Evolutionary conservation across 805 yeast genomes (phyloP).

Genomic region (Teunomyces stri): DNA sequence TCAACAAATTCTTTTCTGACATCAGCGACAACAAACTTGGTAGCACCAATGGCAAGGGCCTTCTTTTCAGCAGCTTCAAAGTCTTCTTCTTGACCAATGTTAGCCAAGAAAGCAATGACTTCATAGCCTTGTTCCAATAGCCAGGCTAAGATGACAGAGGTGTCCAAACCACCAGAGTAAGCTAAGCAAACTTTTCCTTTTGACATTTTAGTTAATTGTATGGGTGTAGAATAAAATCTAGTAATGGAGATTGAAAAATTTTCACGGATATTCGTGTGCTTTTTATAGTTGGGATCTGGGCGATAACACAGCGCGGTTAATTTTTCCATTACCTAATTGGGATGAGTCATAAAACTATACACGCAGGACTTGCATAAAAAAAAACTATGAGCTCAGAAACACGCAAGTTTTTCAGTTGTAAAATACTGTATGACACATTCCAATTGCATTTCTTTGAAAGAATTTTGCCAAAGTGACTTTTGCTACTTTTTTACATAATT

Average conservation of each 20-base stretch:
- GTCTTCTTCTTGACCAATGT: conserved; percentile 99
- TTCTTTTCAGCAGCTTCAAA: conserved; percentile 95
- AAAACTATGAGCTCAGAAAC: too few species aligned
- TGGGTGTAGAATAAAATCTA: conserved; percentile 1
- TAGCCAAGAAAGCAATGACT: conserved; percentile 97
- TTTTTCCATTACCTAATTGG: conserved; percentile 21
- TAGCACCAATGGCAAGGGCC: conserved; percentile 95
- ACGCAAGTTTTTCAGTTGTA: too few species aligned
- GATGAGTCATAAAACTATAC: conserved; percentile 18
- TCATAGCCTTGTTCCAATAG: conserved; percentile 96
- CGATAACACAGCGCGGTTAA: conserved; percentile 31
- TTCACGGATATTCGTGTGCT: conserved; percentile 11
- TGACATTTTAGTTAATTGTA: conserved; percentile 54
- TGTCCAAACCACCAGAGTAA: conserved; percentile 98
- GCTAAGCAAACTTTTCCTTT: conserved; percentile 99
- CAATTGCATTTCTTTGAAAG: too few species aligned
- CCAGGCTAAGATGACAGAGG: conserved; percentile 98
- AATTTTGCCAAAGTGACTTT: too few species aligned
- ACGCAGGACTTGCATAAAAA: neutral
- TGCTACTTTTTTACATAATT: too few species aligned
- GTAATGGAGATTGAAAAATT: conserved; percentile 8
- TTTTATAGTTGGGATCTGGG: conserved; percentile 15
- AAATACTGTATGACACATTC: too few species aligned
- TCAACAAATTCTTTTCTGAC: conserved; percentile 94
- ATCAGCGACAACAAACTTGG: conserved; percentile 90